These are phyloP conservation scores for Aquilaria agallochum DNA, from an alignment of 441 rosid species.

Conservation along the genomic window DNA sequence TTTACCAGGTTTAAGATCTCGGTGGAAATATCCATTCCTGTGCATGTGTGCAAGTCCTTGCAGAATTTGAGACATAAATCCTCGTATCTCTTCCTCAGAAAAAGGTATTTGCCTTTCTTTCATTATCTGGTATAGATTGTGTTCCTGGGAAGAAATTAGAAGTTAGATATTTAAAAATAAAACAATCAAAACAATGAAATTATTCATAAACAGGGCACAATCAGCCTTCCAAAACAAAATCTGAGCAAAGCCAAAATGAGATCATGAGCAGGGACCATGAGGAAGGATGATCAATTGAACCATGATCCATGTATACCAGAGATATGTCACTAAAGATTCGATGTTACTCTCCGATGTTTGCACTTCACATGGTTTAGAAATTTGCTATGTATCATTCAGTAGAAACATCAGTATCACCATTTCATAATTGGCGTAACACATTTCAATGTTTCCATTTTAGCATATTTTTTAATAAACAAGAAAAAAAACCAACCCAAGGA, in stretches of 20 bases:
- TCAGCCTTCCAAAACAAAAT: neutral
- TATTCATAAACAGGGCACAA: neutral
- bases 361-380: no score
- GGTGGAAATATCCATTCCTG: slow-evolving; percentile 59
- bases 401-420: no score
- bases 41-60: slow-evolving; percentile 77
- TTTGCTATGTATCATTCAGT: no score
- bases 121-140: slow-evolving; percentile 62
- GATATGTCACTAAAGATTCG: no score
- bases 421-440: no score
- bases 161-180: slow-evolving; percentile 16
- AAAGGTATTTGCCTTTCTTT: slow-evolving; percentile 44
- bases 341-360: no score
- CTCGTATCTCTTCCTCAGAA: slow-evolving; percentile 52
- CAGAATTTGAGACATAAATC: slow-evolving; percentile 56
- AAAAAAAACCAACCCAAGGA: no score
- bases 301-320: no score
- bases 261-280: neutral
- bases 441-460: no score
- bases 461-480: no score
- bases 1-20: slow-evolving; percentile 72
- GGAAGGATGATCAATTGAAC: no score
- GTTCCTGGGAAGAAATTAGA: slow-evolving; percentile 35
- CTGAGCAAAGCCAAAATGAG: neutral
- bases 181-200: neutral